A percentile compares a stretch with the other conserved stretches of the same genome.
Conservation (phyloP, 352 stramenopile genomes). For the Elongisporangium anandrum region DNA sequence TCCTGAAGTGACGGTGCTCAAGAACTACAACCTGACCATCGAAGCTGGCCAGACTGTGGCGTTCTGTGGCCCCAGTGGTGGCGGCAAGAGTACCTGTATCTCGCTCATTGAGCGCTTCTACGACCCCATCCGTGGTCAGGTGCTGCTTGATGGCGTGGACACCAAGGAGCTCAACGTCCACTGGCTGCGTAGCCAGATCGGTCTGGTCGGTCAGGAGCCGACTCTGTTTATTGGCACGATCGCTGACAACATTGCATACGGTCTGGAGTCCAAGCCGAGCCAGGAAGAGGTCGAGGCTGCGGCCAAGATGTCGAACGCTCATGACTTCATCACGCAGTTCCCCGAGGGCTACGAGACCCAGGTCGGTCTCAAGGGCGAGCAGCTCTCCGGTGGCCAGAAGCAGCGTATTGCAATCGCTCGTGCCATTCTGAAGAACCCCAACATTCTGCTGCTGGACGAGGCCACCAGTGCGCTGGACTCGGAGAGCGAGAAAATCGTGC, state of each 20-base stretch:
- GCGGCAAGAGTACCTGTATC: constrained; percentile 50
- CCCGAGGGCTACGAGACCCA: constrained; percentile 90
- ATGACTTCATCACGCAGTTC: constrained; percentile 90
- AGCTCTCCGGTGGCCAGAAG: constrained; percentile 57
- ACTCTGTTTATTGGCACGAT: constrained; percentile 62
- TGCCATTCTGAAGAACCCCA: constrained; percentile 86
- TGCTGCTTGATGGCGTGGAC: constrained; percentile 79
- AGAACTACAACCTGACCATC: constrained; percentile 80
- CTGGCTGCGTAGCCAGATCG: constrained; percentile 58
- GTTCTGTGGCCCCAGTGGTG: constrained; percentile 37
- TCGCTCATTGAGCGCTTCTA: constrained; percentile 69
- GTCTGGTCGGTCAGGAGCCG: constrained; percentile 48
- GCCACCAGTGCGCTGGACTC: constrained; percentile 85
- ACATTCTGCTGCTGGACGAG: constrained; percentile 90
- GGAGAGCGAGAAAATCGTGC: constrained; percentile 80
- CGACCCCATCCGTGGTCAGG: constrained; percentile 39
- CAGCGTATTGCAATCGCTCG: constrained; percentile 91
- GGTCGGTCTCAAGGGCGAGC: constrained; percentile 91
- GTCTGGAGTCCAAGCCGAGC: constrained; percentile 29
- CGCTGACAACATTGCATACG: constrained; percentile 62
- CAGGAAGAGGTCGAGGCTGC: constrained; percentile 79
- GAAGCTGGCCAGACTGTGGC: constrained; percentile 60
- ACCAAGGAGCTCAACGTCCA: constrained; percentile 62
- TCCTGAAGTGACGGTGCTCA: constrained; percentile 60
- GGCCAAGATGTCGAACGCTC: constrained; percentile 90